These are phyloP conservation scores for Plantago ovata DNA, from an alignment of 257 asterid species.

Conservation along the genomic window DNA sequence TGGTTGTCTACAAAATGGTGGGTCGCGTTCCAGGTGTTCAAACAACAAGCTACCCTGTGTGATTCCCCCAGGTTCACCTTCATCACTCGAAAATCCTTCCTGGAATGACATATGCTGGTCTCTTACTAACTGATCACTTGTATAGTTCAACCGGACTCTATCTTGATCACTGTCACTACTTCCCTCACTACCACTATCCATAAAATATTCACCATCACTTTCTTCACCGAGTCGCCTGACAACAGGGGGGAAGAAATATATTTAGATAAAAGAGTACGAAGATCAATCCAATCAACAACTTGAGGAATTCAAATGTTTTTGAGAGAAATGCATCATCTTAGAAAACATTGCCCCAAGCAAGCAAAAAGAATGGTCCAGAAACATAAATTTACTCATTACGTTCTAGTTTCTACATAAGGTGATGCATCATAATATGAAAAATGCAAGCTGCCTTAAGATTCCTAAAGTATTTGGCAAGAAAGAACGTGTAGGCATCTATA, in stretches of 20 bases:
- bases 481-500: too few relatives aligned
- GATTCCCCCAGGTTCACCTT: constrained; percentile 76
- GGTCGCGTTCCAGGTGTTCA: constrained; percentile 71
- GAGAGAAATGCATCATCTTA: background rate
- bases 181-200: constrained; percentile 89
- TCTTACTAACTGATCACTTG: constrained; percentile 38
- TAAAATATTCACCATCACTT: constrained; percentile 70
- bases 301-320: background rate
- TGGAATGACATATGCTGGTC: constrained; percentile 49
- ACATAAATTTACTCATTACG: background rate
- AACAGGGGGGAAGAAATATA: constrained; percentile 15
- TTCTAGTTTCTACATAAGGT: too few relatives aligned
- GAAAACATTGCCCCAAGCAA: background rate
- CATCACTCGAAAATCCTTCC: constrained; percentile 87
- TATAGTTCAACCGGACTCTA: constrained; percentile 39
- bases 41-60: constrained; percentile 71
- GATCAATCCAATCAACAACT: background rate
- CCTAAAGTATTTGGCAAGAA: too few relatives aligned
- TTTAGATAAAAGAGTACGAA: constrained; percentile 5
- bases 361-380: background rate
- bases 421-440: too few relatives aligned
- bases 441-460: too few relatives aligned
- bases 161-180: constrained; percentile 91
- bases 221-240: constrained; percentile 78
- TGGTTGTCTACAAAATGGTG: constrained; percentile 79